Percentiles rank a stretch among this genome's conserved stretches.
Conservation (phyloP, 148 eudicot species). For the Polygonum maritimum region DNA sequence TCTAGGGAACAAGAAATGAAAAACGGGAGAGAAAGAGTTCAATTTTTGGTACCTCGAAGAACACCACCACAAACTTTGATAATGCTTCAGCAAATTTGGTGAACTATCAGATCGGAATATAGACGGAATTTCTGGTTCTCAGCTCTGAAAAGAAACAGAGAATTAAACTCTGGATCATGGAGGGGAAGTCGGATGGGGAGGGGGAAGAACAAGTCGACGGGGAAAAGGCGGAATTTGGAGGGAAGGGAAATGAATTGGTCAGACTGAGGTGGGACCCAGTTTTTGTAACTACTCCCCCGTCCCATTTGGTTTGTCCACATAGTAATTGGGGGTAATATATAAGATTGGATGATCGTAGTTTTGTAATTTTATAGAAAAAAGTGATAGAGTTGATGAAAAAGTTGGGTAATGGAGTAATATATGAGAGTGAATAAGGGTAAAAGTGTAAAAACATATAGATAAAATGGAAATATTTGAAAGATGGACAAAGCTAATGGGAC, state of each 20-base stretch:
- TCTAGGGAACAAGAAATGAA: slow-evolving; percentile 8
- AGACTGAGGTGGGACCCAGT: neutral
- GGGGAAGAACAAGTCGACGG: neutral
- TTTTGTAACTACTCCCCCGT: neutral
- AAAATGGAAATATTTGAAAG: no score
- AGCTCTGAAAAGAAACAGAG: neutral
- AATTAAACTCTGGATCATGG: neutral
- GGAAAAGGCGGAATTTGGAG: slow-evolving; percentile 19
- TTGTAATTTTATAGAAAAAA: no score
- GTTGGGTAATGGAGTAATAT: no score
- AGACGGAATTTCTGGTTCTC: neutral
- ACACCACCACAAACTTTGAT: slow-evolving; percentile 93
- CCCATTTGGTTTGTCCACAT: neutral
- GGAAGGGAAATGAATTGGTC: slow-evolving; percentile 11
- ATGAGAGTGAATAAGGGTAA: no score
- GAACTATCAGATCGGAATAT: neutral
- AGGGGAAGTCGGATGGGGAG: neutral
- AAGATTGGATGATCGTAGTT: no score
- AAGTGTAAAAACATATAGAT: no score
- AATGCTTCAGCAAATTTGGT: neutral
- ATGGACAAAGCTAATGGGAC: no score
- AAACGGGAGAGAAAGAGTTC: neutral
- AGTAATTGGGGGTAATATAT: no score
- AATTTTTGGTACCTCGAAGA: slow-evolving; percentile 48
- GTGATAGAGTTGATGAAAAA: neutral